Evolutionary conservation across 2,329 filamentous ascomycete genomes (phyloP), one percentile per base, ranked within the genome.

Genomic region (Curvularia lunata): DNA sequence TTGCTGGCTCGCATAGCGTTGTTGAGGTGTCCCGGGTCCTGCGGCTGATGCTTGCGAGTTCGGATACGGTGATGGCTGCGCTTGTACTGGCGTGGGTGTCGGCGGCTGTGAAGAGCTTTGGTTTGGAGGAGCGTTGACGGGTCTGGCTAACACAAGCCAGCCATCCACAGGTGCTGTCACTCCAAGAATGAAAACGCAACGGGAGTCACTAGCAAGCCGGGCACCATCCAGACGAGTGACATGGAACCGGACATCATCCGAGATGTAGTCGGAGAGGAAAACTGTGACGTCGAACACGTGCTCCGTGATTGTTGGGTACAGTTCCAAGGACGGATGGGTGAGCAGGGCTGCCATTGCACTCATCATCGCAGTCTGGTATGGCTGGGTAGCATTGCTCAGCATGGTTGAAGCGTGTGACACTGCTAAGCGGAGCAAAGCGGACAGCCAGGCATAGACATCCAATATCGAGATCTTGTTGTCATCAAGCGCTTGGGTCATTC

Each of bases 201-300:
- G 77, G 30, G 73, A 56, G 59, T 79, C 77, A 49, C 70, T 59
- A 32, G 54, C 28, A 7, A 54, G 55, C 48, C 66, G 71, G 23
- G 53, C 58, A 27, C 60, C 61, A 30, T 76, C 71, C 40, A 72
- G 41, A 47, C 68, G 67, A 54, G 69, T 49, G 38, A 78, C 63
- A 54, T 67, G 75, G 12, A 64, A 65, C 13, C 80, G 74, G 5
- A 73, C 67, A 21, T 79, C 76, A 25, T 78, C 72, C 0, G 78
- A 71, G 5, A 82, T 62, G 27, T 66, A 62, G 53, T 82, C 81
- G 16, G 78, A 77, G 13, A 82, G 66, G 21, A 74, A 61, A 1
- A 77, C 71, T 16, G 79, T 74, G 6, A 81, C 73, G 58, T 83
- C 81, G 62, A 80, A 78, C 19, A 81, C 63, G 57, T 78, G 75